Evolutionary conservation across 179 eudicot species (phyloP), one percentile per base, ranked within the genome.

Genomic region (Drosera spatulata): DNA sequence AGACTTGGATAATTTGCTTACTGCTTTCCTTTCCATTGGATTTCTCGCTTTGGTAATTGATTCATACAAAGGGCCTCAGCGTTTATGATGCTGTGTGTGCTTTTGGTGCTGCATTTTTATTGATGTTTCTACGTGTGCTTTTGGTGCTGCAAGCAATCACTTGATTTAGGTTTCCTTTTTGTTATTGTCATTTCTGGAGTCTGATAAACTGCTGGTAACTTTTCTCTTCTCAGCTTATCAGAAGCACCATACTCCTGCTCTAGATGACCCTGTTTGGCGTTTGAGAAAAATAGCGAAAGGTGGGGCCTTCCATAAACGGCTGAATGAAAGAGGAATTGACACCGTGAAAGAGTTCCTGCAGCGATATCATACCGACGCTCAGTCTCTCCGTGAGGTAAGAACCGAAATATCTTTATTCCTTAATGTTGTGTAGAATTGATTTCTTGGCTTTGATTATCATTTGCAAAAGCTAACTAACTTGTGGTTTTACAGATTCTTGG

Each of bases 211-310:
- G 45, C n/a, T 14, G 13, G 54, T n/a, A 2, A 9, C 49, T 0
- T 49, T 49, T 54, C 14, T 37, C 37, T 39, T 56, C 50, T 13
- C 74, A 78, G 82, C 79, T 55, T 78, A 71, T 44, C 66, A 69
- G 69, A 78, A 78, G 71, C 82, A 75, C 69, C 45, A 44, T 50
- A 74, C 58, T 55, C 81, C 81, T 13, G 67, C 67, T 50, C 64
- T 77, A 53, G 71, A 64, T 41, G 81, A 77, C 41, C 72, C 77
- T 8, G 72, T 77, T 6, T 77, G 81, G 81, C 77, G 77, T 43
- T 56, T 77, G 64, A 73, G 59, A 53, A 66, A 66, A 43, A 73
- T 77, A 47, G 56, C 77, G 3, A 77, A 67, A 64, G 50, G 7
- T 42, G 81, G 81, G 40, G 72, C 77, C 56, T 66, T 73, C 7